A percentile compares a stretch with the other conserved stretches of the same genome.
These are phyloP conservation scores for Nigrospora sphaerica DNA, from an alignment of 2,329 filamentous ascomycete species.

Conservation along the genomic window DNA sequence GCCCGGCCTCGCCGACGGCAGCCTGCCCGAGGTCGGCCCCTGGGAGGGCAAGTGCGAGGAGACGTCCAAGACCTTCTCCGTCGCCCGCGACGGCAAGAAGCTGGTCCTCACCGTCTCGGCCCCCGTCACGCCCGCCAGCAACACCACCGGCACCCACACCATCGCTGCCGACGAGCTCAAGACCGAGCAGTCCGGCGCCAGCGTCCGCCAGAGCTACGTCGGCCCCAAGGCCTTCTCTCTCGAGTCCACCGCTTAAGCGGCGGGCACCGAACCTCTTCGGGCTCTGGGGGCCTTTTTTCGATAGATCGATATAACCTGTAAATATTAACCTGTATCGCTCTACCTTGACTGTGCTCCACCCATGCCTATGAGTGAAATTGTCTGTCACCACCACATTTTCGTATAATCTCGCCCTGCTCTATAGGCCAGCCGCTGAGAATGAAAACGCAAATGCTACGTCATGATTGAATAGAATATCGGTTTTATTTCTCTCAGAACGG, in stretches of 20 bases:
- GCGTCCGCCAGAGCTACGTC: slow-evolving; percentile 1
- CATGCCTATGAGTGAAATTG: too few species aligned
- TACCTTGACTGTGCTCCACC: too few species aligned
- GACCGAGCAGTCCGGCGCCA: neutral
- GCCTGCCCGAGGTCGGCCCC: neutral
- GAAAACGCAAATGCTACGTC: too few species aligned
- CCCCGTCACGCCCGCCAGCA: neutral
- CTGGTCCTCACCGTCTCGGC: slow-evolving; percentile 1
- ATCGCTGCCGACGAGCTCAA: neutral
- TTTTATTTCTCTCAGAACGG: too few species aligned
- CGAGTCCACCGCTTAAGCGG: neutral
- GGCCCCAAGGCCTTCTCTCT: slow-evolving; percentile 1
- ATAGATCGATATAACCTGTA: too few species aligned
- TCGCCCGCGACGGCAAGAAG: neutral
- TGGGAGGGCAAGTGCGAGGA: neutral
- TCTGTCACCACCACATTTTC: too few species aligned
- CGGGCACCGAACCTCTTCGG: too few species aligned
- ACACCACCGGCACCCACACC: slow-evolving; percentile 1
- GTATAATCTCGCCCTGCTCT: too few species aligned
- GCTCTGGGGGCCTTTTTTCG: too few species aligned
- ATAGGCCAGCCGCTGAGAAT: too few species aligned
- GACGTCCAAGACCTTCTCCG: neutral
- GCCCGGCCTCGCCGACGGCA: neutral
- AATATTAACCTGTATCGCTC: too few species aligned
- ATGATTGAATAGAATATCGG: too few species aligned